A percentile compares a stretch with the other conserved stretches of the same genome.
These are phyloP conservation scores for Imleria badia DNA, from an alignment of 768 basidiomycete species.

Conservation along the genomic window DNA sequence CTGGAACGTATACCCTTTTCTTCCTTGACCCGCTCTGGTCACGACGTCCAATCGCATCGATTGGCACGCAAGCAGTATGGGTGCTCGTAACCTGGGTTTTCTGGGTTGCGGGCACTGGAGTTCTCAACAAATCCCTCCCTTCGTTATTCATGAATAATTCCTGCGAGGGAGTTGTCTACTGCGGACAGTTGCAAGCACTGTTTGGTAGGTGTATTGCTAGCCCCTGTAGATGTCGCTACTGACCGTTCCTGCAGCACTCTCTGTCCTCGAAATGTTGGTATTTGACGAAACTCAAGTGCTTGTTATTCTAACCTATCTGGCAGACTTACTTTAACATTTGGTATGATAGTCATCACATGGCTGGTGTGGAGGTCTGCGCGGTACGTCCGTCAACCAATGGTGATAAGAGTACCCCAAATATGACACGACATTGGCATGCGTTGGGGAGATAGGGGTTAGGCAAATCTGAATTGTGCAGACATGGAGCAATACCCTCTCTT, in stretches of 20 bases:
- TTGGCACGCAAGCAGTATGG: conserved; percentile 63
- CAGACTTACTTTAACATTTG: conserved; percentile 47
- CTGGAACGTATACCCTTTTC: conserved; percentile 52
- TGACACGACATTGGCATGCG: conserved; percentile 10
- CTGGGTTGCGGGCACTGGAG: conserved; percentile 57
- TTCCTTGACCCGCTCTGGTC: conserved; percentile 63
- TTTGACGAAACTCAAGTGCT: background rate
- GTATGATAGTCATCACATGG: conserved; percentile 50
- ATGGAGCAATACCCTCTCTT: background rate
- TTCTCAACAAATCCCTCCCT: conserved; percentile 51
- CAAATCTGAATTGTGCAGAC: conserved; percentile 5
- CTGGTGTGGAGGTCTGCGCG: conserved; percentile 52
- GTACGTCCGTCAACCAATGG: conserved; percentile 32
- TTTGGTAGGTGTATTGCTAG: conserved; percentile 41
- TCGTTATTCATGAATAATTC: conserved; percentile 38
- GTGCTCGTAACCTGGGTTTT: conserved; percentile 55
- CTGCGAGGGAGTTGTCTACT: conserved; percentile 50
- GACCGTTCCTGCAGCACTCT: conserved; percentile 37
- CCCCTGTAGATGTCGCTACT: background rate
- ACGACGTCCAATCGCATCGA: conserved; percentile 49
- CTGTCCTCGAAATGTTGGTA: conserved; percentile 53
- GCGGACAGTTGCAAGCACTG: conserved; percentile 52
- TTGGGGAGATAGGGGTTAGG: conserved; percentile 1
- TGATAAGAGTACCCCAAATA: conserved; percentile 24
- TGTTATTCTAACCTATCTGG: conserved; percentile 11